Evolutionary conservation across 2,329 filamentous ascomycete species (phyloP).

Genomic region (Cylindrodendrum hubeiense): DNA sequence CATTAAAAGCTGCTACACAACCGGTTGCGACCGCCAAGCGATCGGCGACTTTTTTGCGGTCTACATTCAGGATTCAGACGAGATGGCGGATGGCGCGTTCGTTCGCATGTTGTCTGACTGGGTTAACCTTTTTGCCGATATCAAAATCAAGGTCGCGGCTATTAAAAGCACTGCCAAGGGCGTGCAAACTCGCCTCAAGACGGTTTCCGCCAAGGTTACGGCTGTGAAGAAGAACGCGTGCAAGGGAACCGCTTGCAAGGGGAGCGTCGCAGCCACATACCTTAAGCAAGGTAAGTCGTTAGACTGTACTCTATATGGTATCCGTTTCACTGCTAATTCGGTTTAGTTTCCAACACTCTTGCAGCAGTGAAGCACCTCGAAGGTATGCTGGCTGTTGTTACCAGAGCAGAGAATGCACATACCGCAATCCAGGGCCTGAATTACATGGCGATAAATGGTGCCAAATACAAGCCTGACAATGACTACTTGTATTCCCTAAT

Average conservation of each 20-base stretch:
- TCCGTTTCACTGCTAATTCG: neutral
- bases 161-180: slow-evolving; percentile 17
- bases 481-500: no score
- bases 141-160: slow-evolving; percentile 25
- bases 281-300: slow-evolving; percentile 24
- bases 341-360: slow-evolving; percentile 16
- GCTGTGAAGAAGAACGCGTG: slow-evolving; percentile 19
- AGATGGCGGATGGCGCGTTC: slow-evolving; percentile 12
- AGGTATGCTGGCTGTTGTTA: neutral
- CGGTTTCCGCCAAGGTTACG: slow-evolving; percentile 13
- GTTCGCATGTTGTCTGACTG: slow-evolving; percentile 20
- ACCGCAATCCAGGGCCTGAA: neutral
- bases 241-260: slow-evolving; percentile 25
- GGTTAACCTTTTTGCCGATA: slow-evolving; percentile 23
- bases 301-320: rapidly evolving
- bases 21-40: neutral
- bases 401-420: neutral
- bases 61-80: neutral
- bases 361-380: slow-evolving; percentile 23
- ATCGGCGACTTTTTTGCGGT: neutral
- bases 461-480: no score
- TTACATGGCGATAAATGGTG: neutral
- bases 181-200: slow-evolving; percentile 17
- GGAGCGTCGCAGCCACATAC: slow-evolving; percentile 27
- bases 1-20: neutral